Percentiles rank a stretch among this genome's conserved stretches.
These are phyloP conservation scores for Blepharisma japonicum DNA, from an alignment of 73 alveolate genomes.

Conservation along the genomic window DNA sequence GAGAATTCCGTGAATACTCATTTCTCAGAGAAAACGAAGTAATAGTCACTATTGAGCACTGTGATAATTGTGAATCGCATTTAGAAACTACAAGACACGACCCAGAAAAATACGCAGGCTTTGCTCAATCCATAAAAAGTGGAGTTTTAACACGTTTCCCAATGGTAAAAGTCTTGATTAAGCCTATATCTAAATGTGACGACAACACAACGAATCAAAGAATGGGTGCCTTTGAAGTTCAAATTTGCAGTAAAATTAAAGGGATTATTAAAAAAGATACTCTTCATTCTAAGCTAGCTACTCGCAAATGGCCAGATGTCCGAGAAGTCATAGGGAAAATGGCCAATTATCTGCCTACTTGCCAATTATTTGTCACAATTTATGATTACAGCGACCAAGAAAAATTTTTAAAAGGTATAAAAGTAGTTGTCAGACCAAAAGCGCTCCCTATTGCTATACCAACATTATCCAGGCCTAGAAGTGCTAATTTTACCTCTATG, in stretches of 20 bases:
- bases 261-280: constrained; percentile 36
- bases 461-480: not conserved
- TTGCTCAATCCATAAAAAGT: constrained; percentile 43
- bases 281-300: constrained; percentile 39
- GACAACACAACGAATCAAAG: constrained; percentile 28
- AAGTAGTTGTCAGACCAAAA: constrained; percentile 16
- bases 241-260: constrained; percentile 36
- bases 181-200: constrained; percentile 49
- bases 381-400: not conserved
- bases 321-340: constrained; percentile 35
- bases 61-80: constrained; percentile 52
- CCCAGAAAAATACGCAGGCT: constrained; percentile 37
- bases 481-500: not conserved
- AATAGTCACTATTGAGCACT: constrained; percentile 22
- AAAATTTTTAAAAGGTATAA: constrained; percentile 5
- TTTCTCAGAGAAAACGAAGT: constrained; percentile 28
- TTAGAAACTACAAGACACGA: constrained; percentile 51
- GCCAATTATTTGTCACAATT: constrained; percentile 26
- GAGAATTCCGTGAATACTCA: constrained; percentile 19
- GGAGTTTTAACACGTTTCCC: constrained; percentile 47
- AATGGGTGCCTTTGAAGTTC: constrained; percentile 48
- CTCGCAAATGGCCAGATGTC: constrained; percentile 47
- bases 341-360: constrained; percentile 30
- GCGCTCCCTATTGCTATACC: not conserved
- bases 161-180: constrained; percentile 44